Evolutionary conservation across 257 asterid species (phyloP).

Genomic region (Nicotiana noctiflora): DNA sequence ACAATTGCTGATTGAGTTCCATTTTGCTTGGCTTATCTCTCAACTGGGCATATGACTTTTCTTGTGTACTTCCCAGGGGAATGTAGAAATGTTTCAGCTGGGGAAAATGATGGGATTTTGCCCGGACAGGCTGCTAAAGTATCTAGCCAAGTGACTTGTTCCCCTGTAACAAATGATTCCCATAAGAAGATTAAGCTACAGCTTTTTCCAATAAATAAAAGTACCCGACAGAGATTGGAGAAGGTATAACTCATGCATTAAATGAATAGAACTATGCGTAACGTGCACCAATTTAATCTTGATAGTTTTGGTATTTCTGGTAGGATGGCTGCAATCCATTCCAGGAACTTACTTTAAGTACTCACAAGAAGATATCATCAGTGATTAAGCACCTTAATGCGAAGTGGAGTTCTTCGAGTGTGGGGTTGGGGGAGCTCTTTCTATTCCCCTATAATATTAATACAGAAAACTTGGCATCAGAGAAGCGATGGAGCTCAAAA

Average conservation of each 20-base stretch:
- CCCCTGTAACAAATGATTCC: constrained; percentile 26
- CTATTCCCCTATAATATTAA: constrained; percentile 58
- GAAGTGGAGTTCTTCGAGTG: constrained; percentile 60
- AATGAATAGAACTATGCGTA: neutral
- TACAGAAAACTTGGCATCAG: constrained; percentile 40
- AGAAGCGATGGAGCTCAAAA: constrained; percentile 61
- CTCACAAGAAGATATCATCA: constrained; percentile 69
- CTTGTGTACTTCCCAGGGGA: constrained; percentile 3
- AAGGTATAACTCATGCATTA: constrained; percentile 37
- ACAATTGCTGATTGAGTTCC: neutral
- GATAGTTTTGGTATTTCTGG: constrained; percentile 15
- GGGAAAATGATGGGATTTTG: neutral
- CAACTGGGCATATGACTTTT: neutral
- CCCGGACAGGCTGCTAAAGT: neutral
- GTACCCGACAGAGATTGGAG: constrained; percentile 52
- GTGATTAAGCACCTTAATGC: constrained; percentile 68
- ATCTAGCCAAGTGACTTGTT: constrained; percentile 13
- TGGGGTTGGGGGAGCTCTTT: constrained; percentile 47
- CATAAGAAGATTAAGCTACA: constrained; percentile 70
- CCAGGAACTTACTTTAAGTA: constrained; percentile 72
- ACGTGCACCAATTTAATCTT: neutral
- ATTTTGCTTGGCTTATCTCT: neutral
- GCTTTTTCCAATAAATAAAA: constrained; percentile 67
- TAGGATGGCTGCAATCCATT: constrained; percentile 88
- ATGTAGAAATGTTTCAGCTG: neutral